Percentiles rank a stretch among this genome's conserved stretches.
Evolutionary conservation across 1,139 yeast genomes (phyloP).

Genomic region (Debaryomyces udenii): DNA sequence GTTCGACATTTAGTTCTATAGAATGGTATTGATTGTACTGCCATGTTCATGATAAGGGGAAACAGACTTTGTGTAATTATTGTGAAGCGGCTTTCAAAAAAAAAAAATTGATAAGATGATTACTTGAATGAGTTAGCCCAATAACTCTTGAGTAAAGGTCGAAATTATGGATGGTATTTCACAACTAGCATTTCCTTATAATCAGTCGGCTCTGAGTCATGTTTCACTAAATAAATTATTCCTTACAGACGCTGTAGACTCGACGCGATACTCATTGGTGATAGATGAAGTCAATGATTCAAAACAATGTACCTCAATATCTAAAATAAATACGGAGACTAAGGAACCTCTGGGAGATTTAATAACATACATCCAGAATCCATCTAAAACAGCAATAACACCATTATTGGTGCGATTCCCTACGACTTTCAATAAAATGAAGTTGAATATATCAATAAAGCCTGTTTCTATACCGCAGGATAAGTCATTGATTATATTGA

Average conservation of each 20-base stretch:
- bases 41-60: too few species aligned
- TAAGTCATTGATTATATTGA: conserved; percentile 33
- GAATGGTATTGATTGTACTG: too few species aligned
- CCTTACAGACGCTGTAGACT: conserved; percentile 27
- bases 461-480: conserved; percentile 13
- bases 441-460: conserved; percentile 30
- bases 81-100: too few species aligned
- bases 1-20: too few species aligned
- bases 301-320: conserved; percentile 21
- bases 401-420: conserved; percentile 36
- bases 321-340: conserved; percentile 18
- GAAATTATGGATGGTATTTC: conserved; percentile 15
- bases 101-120: too few species aligned
- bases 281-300: conserved; percentile 12
- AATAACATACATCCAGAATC: conserved; percentile 30
- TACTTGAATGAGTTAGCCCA: neutral
- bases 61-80: too few species aligned
- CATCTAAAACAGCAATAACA: conserved; percentile 12
- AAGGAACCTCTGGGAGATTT: conserved; percentile 19
- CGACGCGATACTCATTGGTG: conserved; percentile 22
- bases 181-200: conserved; percentile 31
- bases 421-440: conserved; percentile 25
- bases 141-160: neutral
- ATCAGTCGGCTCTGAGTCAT: conserved; percentile 17
- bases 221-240: conserved; percentile 28